A percentile compares a stretch with the other conserved stretches of the same genome.
Evolutionary conservation across 2,329 filamentous ascomycete species (phyloP).

Genomic region (Arthrinium puccinioides): DNA sequence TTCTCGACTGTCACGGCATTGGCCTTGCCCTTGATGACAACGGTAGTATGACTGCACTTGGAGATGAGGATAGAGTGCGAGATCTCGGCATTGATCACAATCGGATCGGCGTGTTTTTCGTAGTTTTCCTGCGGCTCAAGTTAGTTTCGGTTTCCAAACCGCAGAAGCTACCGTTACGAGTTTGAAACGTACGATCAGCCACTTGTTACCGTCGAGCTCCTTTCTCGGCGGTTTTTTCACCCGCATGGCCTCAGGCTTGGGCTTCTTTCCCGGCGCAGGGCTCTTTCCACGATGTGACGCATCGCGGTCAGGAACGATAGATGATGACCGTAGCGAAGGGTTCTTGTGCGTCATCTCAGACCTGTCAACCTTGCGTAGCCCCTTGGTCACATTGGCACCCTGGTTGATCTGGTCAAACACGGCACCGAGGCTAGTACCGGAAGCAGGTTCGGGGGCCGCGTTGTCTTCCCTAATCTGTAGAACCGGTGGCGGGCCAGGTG

Average conservation of each 20-base stretch:
- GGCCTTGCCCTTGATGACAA: conserved; percentile 86
- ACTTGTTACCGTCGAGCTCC: conserved; percentile 83
- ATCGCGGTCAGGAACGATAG: conserved; percentile 57
- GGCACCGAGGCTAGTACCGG: conserved; percentile 63
- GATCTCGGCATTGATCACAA: conserved; percentile 76
- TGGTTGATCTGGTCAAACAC: conserved; percentile 91
- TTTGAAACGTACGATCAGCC: conserved; percentile 69
- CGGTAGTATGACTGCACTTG: conserved; percentile 82
- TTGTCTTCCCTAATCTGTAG: conserved; percentile 49
- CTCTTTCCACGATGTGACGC: conserved; percentile 63
- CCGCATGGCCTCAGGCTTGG: conserved; percentile 79
- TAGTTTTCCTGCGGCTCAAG: conserved; percentile 91
- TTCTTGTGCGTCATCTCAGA: conserved; percentile 99
- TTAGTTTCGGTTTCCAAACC: background rate
- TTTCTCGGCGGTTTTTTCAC: conserved; percentile 74
- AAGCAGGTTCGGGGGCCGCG: conserved; percentile 34
- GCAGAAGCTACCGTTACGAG: background rate
- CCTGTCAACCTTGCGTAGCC: conserved; percentile 86
- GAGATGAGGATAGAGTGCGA: conserved; percentile 88
- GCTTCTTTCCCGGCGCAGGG: conserved; percentile 80
- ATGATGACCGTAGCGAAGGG: conserved; percentile 69
- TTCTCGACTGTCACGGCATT: conserved; percentile 98
- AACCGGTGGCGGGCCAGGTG: conserved; percentile 61
- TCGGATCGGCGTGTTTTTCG: conserved; percentile 63
- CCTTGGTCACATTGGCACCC: conserved; percentile 79